phyloP scores from a whole-genome alignment of 148 eudicot species.

The Fallopia convolvulus region DNA sequence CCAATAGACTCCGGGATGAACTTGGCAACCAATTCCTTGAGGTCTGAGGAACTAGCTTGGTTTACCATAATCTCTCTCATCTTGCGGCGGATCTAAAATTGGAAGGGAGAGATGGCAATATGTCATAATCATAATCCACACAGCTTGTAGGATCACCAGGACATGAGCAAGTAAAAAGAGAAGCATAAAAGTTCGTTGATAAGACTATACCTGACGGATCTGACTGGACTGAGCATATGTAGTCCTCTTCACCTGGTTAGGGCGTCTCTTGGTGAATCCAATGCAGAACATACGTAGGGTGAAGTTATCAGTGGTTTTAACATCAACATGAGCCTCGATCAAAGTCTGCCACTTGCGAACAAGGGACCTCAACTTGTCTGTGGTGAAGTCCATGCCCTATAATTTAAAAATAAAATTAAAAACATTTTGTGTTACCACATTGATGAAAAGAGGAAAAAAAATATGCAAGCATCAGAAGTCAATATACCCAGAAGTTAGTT shows the following conservation, averaged over 20 bases:
- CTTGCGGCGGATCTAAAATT: slow-evolving; percentile 9
- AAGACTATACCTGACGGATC: slow-evolving; percentile 10
- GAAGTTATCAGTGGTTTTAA: slow-evolving; percentile 12
- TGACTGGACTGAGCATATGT: slow-evolving; percentile 13
- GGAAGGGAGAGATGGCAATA: not conserved
- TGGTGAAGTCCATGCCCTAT: slow-evolving; percentile 14
- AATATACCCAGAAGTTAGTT: slow-evolving; percentile 7
- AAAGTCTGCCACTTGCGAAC: slow-evolving; percentile 15
- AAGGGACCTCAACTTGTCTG: slow-evolving; percentile 15
- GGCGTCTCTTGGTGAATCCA: slow-evolving; percentile 14
- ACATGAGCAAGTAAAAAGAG: not conserved
- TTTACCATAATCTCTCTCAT: slow-evolving; percentile 8
- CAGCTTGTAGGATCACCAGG: not conserved
- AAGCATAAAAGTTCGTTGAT: not conserved
- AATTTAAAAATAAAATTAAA: not conserved
- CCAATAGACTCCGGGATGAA: slow-evolving; percentile 13
- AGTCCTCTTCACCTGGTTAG: slow-evolving; percentile 11
- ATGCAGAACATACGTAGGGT: slow-evolving; percentile 12
- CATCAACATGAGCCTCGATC: slow-evolving; percentile 16
- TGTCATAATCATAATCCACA: not conserved
- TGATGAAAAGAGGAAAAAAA: not conserved
- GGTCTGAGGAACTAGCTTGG: slow-evolving; percentile 11
- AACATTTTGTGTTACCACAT: not conserved
- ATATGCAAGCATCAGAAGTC: not conserved
- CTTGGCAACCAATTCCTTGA: slow-evolving; percentile 14